Percentiles rank a stretch among this genome's conserved stretches.
phyloP scores from a whole-genome alignment of 139 green algal genomes.

The Klebsormidium nitens region DNA sequence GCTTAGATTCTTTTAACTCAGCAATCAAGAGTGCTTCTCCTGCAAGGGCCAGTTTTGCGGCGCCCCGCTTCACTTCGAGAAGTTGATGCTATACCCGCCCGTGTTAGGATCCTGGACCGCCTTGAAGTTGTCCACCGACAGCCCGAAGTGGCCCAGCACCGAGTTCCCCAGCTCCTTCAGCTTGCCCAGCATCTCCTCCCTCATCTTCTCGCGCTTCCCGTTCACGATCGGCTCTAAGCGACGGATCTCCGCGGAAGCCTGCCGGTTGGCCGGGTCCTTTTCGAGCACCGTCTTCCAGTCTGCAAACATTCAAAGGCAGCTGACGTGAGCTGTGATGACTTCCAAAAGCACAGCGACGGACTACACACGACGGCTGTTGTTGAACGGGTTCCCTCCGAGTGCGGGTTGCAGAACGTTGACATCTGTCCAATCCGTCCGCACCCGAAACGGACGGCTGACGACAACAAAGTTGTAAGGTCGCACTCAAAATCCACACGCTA shows the following conservation, averaged over 20 bases:
- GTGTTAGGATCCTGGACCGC: conserved; percentile 85
- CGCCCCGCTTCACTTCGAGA: conserved; percentile 72
- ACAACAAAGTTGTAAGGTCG: no score
- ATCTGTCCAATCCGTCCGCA: no score
- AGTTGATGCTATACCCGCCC: conserved; percentile 86
- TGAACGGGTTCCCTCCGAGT: background rate
- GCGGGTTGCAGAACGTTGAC: no score
- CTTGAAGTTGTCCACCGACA: conserved; percentile 96
- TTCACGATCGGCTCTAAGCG: conserved; percentile 68
- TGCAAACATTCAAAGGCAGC: no score
- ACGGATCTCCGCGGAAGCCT: conserved; percentile 40
- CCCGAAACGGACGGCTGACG: no score
- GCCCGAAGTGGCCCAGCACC: conserved; percentile 91
- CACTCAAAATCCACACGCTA: no score
- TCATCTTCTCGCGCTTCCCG: conserved; percentile 85
- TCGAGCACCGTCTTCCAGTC: conserved; percentile 68
- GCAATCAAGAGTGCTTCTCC: no score
- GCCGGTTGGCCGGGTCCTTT: conserved; percentile 52
- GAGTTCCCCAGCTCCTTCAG: conserved; percentile 95
- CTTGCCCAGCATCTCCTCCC: conserved; percentile 85
- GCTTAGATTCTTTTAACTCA: no score
- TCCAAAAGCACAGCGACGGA: background rate
- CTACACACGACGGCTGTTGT: background rate
- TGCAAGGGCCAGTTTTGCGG: no score
- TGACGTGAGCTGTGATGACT: no score